Base-by-base conservation (phyloP, 2,329 filamentous ascomycete species). In the Fusarium kyushuense region DNA sequence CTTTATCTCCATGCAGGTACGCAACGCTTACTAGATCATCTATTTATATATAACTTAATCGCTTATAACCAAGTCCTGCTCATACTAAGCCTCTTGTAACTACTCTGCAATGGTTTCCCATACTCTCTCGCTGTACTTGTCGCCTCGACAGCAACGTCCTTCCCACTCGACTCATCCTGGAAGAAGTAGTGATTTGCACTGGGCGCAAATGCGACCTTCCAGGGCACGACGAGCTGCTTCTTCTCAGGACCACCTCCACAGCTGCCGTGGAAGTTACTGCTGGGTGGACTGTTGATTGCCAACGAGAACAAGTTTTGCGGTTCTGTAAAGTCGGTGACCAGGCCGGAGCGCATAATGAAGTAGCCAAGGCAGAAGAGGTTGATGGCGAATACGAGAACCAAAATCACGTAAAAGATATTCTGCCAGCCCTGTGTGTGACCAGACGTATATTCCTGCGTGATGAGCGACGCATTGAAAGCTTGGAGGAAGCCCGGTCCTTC, bases 271-370 rank as follows among this genome's bases (percentile, higher is more conserved):
- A 83, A 67, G 19, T 76, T 76, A 6, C 61, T 56, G 38, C 77
- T 80, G 4, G 80, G 79, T 2, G 81, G 79, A 53, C 79, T 80
- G 73, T 93, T 93, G 53, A 94, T 82, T 3, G 91, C 90, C 0
- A 94, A 78, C 0, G 88, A 83, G 72, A 94, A 94, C 3, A 94
- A 79, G 74, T 94, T 94, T 54, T 90, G 87, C 1, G 92, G 90
- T 72, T 95, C 92, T 0, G 89, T 92, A 74, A 91, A 94, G 79
- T 95, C 92, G 1, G 90, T 94, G 10, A 95, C 87, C 23, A 92
- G 84, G 1, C 87, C 86, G 0, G 81, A 80, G 8, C 80, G 75
- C 66, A 84, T 81, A 46, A 86, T 74, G 51, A 90, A 76, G 77
- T 93, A 93, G 3, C 80, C 72, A 1, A 93, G 79, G 58, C 90